A percentile compares a stretch with the other conserved stretches of the same genome.
phyloP scores from a whole-genome alignment of 495 filamentous ascomycete genomes.

The Hypoxylon lenormandii region DNA sequence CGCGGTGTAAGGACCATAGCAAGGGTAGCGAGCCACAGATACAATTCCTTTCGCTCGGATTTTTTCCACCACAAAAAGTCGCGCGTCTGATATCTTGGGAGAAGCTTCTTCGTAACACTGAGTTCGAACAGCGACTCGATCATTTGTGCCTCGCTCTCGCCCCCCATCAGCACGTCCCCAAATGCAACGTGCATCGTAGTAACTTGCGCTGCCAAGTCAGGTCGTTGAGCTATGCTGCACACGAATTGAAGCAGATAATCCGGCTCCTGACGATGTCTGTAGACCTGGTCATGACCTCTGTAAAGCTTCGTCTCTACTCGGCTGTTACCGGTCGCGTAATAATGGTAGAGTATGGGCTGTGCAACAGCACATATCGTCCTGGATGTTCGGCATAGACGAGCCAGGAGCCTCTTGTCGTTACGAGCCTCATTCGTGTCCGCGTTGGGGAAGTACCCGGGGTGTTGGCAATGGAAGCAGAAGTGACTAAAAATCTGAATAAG shows the following conservation, averaged over 20 bases:
- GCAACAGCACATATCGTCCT: conserved; percentile 14
- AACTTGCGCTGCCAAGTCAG: conserved; percentile 8
- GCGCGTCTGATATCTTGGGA: background rate
- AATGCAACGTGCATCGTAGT: conserved; percentile 12
- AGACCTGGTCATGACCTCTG: background rate
- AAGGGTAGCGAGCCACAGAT: conserved; percentile 7
- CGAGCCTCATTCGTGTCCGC: background rate
- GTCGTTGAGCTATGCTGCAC: conserved; percentile 3
- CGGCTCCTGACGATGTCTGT: background rate
- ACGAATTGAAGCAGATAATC: conserved; percentile 9
- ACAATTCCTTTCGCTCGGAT: background rate
- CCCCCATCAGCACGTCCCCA: background rate
- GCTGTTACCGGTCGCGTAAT: conserved; percentile 17
- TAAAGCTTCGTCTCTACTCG: background rate
- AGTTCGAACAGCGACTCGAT: conserved; percentile 2
- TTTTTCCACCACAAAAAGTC: background rate
- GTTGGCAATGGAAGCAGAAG: conserved; percentile 15
- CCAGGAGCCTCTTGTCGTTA: conserved; percentile 8
- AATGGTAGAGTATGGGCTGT: conserved; percentile 18
- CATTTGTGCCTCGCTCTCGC: background rate
- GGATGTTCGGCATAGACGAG: conserved; percentile 5
- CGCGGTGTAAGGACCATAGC: conserved; percentile 6
- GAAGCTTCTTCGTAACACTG: conserved; percentile 1
- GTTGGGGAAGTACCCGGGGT: conserved; percentile 6
- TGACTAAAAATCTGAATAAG: conserved; percentile 12